Conservation (phyloP, 176 grass and related monocot genomes). For the Triticum monococcum region DNA sequence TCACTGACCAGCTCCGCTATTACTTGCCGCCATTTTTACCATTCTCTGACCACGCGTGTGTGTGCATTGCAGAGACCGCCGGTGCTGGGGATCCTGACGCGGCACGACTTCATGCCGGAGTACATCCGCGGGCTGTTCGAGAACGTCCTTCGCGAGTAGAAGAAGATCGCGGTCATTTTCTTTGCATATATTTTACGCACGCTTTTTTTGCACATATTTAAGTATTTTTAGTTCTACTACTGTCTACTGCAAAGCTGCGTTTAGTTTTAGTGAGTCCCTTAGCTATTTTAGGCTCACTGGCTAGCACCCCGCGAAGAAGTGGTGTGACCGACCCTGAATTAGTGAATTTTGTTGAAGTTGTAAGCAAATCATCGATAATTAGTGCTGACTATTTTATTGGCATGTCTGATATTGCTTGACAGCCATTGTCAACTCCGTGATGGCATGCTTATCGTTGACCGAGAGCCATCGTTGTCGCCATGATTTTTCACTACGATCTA, state of each 20-base stretch:
- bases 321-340: neutral
- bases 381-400: neutral
- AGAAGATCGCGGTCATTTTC: neutral
- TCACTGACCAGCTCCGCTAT: neutral
- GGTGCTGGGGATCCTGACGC: conserved; percentile 60
- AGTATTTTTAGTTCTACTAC: neutral
- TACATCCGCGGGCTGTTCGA: conserved; percentile 53
- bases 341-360: neutral
- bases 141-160: conserved; percentile 20
- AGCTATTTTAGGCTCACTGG: neutral
- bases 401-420: neutral
- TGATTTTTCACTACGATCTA: neutral
- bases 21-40: neutral
- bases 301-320: conserved; percentile 3
- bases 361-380: neutral
- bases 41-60: too few species aligned
- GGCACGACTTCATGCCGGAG: conserved; percentile 69
- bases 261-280: neutral
- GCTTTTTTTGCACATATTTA: neutral
- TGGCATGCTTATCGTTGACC: neutral
- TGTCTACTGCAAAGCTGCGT: neutral
- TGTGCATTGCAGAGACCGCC: conserved; percentile 45
- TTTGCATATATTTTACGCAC: neutral
- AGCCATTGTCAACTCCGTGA: neutral
- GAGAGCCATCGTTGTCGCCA: neutral